Percentiles rank a stretch among this genome's conserved stretches.
phyloP scores from a whole-genome alignment of 2,329 filamentous ascomycete genomes.

The Ceratocystiopsis brevicomis region DNA sequence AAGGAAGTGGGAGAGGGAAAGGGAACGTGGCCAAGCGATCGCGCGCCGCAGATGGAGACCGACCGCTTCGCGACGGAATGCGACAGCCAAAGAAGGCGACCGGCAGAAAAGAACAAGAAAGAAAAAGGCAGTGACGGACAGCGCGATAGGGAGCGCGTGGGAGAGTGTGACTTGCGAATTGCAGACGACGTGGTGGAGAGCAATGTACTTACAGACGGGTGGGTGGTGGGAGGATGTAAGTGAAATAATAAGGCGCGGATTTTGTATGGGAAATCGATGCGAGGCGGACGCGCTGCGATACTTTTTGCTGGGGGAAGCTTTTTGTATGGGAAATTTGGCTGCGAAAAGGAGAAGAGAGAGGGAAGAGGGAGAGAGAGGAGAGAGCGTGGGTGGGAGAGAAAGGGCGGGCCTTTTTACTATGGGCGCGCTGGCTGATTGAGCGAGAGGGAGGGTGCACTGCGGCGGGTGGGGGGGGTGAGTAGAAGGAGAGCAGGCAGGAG shows the following conservation, averaged over 20 bases:
- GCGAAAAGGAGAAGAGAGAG: conserved; percentile 21
- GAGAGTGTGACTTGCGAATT: conserved; percentile 22
- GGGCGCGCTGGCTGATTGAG: conserved; percentile 39
- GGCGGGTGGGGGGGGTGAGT: background rate
- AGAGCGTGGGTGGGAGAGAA: conserved; percentile 31
- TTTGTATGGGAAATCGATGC: conserved; percentile 27
- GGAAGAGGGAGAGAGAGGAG: conserved; percentile 34
- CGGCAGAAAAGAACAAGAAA: background rate
- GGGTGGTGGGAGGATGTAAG: no score
- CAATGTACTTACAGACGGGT: conserved; percentile 34
- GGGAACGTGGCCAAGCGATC: no score
- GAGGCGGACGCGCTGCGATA: conserved; percentile 9
- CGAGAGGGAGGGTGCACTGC: conserved; percentile 12
- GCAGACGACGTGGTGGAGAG: conserved; percentile 19
- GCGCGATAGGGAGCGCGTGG: no score
- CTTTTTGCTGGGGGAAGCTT: conserved; percentile 31
- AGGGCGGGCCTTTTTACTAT: conserved; percentile 42
- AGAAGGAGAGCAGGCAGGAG: background rate
- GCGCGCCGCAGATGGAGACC: no score
- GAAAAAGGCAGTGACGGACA: conserved; percentile 5
- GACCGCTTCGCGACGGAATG: background rate
- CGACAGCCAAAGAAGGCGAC: background rate
- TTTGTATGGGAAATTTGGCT: conserved; percentile 33
- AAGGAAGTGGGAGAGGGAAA: no score
- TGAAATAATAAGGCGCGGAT: conserved; percentile 9